Base-by-base conservation (phyloP, 2,329 filamentous ascomycete genomes). In the Ceratocystis destructans region DNA sequence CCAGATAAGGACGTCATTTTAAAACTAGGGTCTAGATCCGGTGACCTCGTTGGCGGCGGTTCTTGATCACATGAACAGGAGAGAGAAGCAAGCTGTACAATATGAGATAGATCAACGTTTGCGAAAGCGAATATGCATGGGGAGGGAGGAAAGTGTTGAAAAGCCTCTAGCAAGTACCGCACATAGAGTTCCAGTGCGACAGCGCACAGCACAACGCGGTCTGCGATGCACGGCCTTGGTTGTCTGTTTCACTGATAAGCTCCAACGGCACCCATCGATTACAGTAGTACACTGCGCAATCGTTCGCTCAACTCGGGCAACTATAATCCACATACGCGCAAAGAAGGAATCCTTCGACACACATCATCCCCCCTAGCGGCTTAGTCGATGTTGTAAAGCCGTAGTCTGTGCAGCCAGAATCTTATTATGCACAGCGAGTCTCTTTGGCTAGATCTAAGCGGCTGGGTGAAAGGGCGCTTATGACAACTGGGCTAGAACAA, bases 311-410 rank as follows among this genome's bases (percentile, higher is more conserved):
- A n/a, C 31, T 31, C 25, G 17, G 20, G 7, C 12, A 6, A 31
- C 28, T 31, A 31, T 10, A 8, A 33, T 59, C 53, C 17, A 59
- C n/a, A 31, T 59, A 5, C 1, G 33, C 25, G 25, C 28, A 59
- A n/a, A 64, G 48, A 64, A 64, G 25, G 10, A 44, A 55, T 50
- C 45, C 62, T 62, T 28, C 61, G 2, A 20, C 12, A 31, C 28
- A 5, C 28, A 7, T 10, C 17, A 25, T 33, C 25, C 25, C 22
- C 15, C 22, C 15, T 59, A 46, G 41, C 61, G 61, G 61, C 61
- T 62, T 62, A 62, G 61, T 20, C 22, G 33, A 7, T 17, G n/a
- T 25, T 61, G 41, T 62, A 62, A 62, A 62, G 28, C 61, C 61
- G 61, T 44, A 28, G 41, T 28, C 41, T 62, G 41, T 28, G 61